These are phyloP conservation scores for Citrus medica DNA, from an alignment of 345 rosid species.

Conservation along the genomic window DNA sequence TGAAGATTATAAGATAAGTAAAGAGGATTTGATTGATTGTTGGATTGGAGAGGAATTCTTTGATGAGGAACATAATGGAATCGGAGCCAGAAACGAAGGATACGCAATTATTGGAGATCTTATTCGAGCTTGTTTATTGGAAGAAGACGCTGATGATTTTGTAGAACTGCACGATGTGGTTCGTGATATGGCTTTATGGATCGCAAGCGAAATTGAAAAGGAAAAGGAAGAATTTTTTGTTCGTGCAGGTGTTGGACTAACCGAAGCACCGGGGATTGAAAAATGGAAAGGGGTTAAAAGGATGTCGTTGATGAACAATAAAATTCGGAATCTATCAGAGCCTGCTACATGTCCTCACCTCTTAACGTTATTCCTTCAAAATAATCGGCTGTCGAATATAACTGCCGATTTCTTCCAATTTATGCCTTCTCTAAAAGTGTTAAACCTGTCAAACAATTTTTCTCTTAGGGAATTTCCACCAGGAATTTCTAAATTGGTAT, in stretches of 20 bases:
- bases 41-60: too few species aligned
- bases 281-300: slow-evolving; percentile 17
- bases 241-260: slow-evolving; percentile 1
- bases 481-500: slow-evolving; percentile 12
- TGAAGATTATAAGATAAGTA: background rate
- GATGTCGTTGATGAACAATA: slow-evolving; percentile 25
- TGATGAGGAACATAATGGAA: background rate
- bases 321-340: slow-evolving; percentile 12
- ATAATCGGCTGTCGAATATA: slow-evolving; percentile 4
- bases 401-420: slow-evolving; percentile 7
- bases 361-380: slow-evolving; percentile 19
- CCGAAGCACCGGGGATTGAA: slow-evolving; percentile 3
- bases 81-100: background rate
- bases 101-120: slow-evolving; percentile 25
- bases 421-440: slow-evolving; percentile 21
- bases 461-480: slow-evolving; percentile 19
- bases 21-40: background rate
- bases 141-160: slow-evolving; percentile 7
- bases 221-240: slow-evolving; percentile 12
- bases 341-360: slow-evolving; percentile 20
- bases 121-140: slow-evolving; percentile 19
- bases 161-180: slow-evolving; percentile 39
- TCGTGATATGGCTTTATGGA: slow-evolving; percentile 41
- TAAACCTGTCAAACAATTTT: slow-evolving; percentile 25
- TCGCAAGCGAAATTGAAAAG: slow-evolving; percentile 10